A percentile compares a stretch with the other conserved stretches of the same genome.
Conservation (phyloP, 495 filamentous ascomycete genomes). For the Chaetomium tenue region DNA sequence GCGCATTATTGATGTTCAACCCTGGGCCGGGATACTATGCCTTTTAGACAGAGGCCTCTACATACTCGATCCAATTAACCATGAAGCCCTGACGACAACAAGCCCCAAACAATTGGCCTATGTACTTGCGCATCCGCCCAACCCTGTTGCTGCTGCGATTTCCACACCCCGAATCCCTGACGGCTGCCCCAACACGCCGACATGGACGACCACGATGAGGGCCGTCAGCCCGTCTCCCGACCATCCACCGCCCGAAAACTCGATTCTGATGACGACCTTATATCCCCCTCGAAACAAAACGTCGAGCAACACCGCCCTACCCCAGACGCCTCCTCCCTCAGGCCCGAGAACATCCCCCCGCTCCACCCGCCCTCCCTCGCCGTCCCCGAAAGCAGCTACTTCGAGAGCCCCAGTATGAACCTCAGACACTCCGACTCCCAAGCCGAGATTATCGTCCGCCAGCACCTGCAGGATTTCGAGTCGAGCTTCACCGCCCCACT, state of each 20-base stretch:
- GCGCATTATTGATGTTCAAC: background rate
- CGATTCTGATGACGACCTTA: background rate
- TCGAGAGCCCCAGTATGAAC: conserved; percentile 45
- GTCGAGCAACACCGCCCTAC: conserved; percentile 23
- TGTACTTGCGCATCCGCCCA: background rate
- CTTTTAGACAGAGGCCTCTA: background rate
- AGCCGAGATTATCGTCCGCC: conserved; percentile 46
- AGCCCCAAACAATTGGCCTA: background rate
- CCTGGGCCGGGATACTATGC: background rate
- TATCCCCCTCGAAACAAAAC: conserved; percentile 16
- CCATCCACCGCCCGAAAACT: conserved; percentile 27
- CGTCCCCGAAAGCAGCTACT: conserved; percentile 42
- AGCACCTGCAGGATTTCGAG: conserved; percentile 79
- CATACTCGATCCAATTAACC: background rate
- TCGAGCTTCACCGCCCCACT: conserved; percentile 72
- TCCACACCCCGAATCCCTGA: background rate
- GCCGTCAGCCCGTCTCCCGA: conserved; percentile 25
- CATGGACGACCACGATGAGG: conserved; percentile 29
- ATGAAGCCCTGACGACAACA: conserved; percentile 8
- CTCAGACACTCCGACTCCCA: conserved; percentile 42
- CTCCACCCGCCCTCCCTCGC: conserved; percentile 26
- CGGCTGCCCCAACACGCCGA: background rate
- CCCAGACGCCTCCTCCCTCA: conserved; percentile 18
- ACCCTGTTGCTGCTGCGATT: background rate
- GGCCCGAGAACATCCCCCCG: conserved; percentile 33